phyloP scores from a whole-genome alignment of 2,329 filamentous ascomycete genomes.

The Talaromyces sp. region DNA sequence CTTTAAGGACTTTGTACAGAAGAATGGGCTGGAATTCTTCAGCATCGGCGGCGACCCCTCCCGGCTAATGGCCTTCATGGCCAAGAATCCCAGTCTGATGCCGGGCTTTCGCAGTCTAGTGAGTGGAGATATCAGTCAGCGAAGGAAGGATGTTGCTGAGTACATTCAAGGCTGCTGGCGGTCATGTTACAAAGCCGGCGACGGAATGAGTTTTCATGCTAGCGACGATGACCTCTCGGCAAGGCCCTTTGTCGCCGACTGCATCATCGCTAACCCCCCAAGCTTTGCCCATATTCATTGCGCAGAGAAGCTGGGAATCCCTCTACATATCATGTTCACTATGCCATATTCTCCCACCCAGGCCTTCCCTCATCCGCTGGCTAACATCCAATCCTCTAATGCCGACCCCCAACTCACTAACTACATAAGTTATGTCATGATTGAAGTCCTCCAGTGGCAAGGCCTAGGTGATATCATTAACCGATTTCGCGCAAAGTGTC shows the following conservation, averaged over 20 bases:
- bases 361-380: constrained; percentile 51
- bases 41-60: constrained; percentile 58
- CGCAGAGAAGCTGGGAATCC: constrained; percentile 51
- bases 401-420: constrained; percentile 28
- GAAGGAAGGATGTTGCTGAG: constrained; percentile 12
- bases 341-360: constrained; percentile 48
- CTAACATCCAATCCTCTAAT: constrained; percentile 44
- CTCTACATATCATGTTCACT: constrained; percentile 54
- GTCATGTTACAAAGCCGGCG: constrained; percentile 16
- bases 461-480: constrained; percentile 49
- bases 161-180: constrained; percentile 15
- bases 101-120: constrained; percentile 22
- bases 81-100: constrained; percentile 49
- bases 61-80: constrained; percentile 54
- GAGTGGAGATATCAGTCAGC: constrained; percentile 4
- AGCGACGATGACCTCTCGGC: constrained; percentile 25
- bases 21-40: constrained; percentile 56
- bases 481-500: constrained; percentile 35
- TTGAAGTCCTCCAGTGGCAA: constrained; percentile 11
- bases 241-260: constrained; percentile 53
- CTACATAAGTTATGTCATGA: constrained; percentile 11
- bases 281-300: constrained; percentile 55
- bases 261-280: constrained; percentile 57
- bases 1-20: background rate
- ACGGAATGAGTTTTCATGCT: background rate